Conservation (phyloP, 1,284 basidiomycete species). For the Omphalotus olearius region DNA sequence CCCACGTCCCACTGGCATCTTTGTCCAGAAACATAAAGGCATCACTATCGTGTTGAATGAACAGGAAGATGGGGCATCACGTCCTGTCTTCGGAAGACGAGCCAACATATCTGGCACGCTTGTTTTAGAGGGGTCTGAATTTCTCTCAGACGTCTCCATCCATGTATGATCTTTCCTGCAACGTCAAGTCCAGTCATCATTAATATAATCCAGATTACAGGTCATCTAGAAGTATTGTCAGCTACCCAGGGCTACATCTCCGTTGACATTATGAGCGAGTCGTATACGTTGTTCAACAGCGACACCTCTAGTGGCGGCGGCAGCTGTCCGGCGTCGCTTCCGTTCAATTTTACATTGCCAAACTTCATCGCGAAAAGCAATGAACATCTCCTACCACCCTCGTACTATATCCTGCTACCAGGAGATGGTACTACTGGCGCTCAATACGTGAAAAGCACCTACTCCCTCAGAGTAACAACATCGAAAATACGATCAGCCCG, state of each 20-base stretch:
- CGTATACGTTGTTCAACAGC: slow-evolving; percentile 6
- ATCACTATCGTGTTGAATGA: slow-evolving; percentile 17
- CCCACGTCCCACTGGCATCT: slow-evolving; percentile 17
- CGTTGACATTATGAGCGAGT: slow-evolving; percentile 8
- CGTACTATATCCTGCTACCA: slow-evolving; percentile 15
- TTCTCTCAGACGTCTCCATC: slow-evolving; percentile 13
- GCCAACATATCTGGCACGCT: slow-evolving; percentile 13
- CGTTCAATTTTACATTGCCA: slow-evolving; percentile 16
- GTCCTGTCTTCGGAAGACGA: slow-evolving; percentile 15
- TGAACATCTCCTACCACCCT: slow-evolving; percentile 17
- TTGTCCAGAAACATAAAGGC: slow-evolving; percentile 13
- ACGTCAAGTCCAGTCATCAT: background rate
- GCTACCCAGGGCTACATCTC: slow-evolving; percentile 10
- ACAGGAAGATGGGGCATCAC: slow-evolving; percentile 12
- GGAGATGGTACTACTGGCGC: slow-evolving; percentile 11
- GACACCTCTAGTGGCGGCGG: background rate
- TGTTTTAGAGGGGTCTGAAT: slow-evolving; percentile 10
- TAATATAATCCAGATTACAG: slow-evolving; percentile 10
- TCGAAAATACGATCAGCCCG: slow-evolving; percentile 10
- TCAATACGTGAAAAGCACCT: slow-evolving; percentile 16
- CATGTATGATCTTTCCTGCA: slow-evolving; percentile 11
- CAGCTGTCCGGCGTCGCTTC: slow-evolving; percentile 15
- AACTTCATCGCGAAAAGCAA: slow-evolving; percentile 8
- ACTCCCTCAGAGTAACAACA: slow-evolving; percentile 15
- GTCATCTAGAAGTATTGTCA: slow-evolving; percentile 15